A percentile compares a stretch with the other conserved stretches of the same genome.
phyloP scores from a whole-genome alignment of 305 asterid genomes.

The Plantago coronopus region DNA sequence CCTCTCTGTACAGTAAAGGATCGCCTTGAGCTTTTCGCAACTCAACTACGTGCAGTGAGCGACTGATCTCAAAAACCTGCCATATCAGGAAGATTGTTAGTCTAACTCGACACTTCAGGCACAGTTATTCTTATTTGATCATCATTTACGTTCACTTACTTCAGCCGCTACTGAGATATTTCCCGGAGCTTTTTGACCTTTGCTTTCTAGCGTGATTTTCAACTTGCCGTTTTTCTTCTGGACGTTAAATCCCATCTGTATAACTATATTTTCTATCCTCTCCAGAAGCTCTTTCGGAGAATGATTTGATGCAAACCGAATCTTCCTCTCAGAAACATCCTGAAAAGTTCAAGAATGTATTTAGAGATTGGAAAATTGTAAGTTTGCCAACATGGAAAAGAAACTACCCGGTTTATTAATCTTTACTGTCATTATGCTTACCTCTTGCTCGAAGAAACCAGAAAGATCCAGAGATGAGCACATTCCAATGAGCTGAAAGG shows the following conservation, averaged over 20 bases:
- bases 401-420: slow-evolving; percentile 10
- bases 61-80: slow-evolving; percentile 87
- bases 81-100: slow-evolving; percentile 11
- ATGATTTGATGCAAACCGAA: slow-evolving; percentile 74
- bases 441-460: slow-evolving; percentile 95
- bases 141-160: slow-evolving; percentile 42
- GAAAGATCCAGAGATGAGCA: slow-evolving; percentile 92
- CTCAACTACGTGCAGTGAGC: slow-evolving; percentile 76
- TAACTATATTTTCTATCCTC: slow-evolving; percentile 55
- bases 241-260: slow-evolving; percentile 64
- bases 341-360: slow-evolving; percentile 24
- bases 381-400: neutral
- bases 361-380: slow-evolving; percentile 4
- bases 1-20: slow-evolving; percentile 68
- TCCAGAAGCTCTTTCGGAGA: slow-evolving; percentile 75
- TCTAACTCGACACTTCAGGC: neutral
- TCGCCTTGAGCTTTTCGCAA: slow-evolving; percentile 67
- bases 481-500: slow-evolving; percentile 96
- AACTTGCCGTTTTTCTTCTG: slow-evolving; percentile 84
- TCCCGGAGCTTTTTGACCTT: slow-evolving; percentile 42
- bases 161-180: slow-evolving; percentile 68
- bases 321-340: slow-evolving; percentile 88
- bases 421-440: slow-evolving; percentile 25
- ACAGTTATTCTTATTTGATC: neutral
- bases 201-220: slow-evolving; percentile 54